Percentiles rank a stretch among this genome's conserved stretches.
Conservation (phyloP, 148 eudicot genomes). For the Chenopodium suecicum region DNA sequence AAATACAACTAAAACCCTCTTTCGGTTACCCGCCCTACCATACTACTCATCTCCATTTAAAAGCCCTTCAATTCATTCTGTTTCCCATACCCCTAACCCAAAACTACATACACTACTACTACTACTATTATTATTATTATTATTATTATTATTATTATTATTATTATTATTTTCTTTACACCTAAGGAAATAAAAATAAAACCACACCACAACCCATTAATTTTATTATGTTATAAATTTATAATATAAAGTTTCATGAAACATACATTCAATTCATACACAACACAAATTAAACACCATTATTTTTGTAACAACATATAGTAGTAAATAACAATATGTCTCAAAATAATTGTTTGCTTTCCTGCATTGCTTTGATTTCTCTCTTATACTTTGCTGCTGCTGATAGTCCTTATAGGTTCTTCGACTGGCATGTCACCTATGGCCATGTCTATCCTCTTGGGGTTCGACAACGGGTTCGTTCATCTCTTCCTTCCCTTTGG, state of each 20-base stretch:
- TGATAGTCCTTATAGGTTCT: slow-evolving; percentile 40
- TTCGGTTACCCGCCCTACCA: neutral
- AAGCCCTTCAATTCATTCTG: neutral
- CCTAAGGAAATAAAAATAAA: neutral
- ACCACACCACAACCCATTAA: neutral
- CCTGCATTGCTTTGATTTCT: slow-evolving; percentile 20
- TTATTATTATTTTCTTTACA: no score
- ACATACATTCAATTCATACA: neutral
- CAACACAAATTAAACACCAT: neutral
- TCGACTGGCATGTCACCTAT: slow-evolving; percentile 42
- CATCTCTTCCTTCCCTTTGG: neutral
- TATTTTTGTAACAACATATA: neutral
- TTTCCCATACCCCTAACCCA: neutral
- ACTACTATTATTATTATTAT: no score
- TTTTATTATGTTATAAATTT: neutral
- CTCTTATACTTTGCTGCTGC: slow-evolving; percentile 13
- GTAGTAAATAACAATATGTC: slow-evolving; percentile 12
- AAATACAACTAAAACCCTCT: neutral
- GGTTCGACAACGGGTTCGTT: slow-evolving; percentile 40
- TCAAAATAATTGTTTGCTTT: neutral
- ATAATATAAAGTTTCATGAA: neutral
- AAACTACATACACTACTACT: no score
- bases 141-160: no score
- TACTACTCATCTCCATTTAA: neutral
- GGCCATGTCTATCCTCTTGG: slow-evolving; percentile 56